Base-by-base conservation (phyloP, 108 stramenopile species). In the Asterionellopsis glacialis region DNA sequence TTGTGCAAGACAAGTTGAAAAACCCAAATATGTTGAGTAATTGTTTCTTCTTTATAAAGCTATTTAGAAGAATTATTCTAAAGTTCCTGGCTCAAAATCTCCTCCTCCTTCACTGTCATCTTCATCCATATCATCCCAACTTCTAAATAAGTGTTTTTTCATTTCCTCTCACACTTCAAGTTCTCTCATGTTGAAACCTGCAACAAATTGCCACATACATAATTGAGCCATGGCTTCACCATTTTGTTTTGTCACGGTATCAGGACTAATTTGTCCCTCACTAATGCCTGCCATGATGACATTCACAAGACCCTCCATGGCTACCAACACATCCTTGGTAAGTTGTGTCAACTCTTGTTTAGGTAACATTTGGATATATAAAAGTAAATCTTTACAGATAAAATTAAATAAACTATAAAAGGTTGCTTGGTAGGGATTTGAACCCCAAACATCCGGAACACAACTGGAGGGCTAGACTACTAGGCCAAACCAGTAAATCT, bases 181-280 rank as follows among this genome's bases (percentile, higher is more conserved):
- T 54, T 95, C 91, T 53, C 97, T 61, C 21, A 97, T 75, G 72
- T 93, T 94, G 77, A 91, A 97, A 14, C 97, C 97, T 28, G 95
- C 86, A 11, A 87, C 95, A 28, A 97, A 82, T 72, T 97, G 97
- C 97, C 97, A 97, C 97, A 97, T 95, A 67, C 95, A 96, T n/a
- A 97, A 69, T 68, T 96, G 95, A 9, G 94, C 94, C 86, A 97
- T 86, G 42, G 91, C 87, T 59, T 87, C 87, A 4, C 91, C 86
- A 47, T 86, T 90, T 63, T 95, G 95, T 61, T 97, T 94, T 6
- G 94, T 94, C 6, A 94, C 74, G 5, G 93, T 94, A 51, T 85
- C 72, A 22, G 88, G 77, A 16, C 72, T 75, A 53, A 91, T 84
- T 47, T 81, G 76, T 28, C 72, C 74, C 48, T 74, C 79, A 13